Base-by-base conservation (phyloP, 805 yeast species). In the Ogataea trehalophila region DNA sequence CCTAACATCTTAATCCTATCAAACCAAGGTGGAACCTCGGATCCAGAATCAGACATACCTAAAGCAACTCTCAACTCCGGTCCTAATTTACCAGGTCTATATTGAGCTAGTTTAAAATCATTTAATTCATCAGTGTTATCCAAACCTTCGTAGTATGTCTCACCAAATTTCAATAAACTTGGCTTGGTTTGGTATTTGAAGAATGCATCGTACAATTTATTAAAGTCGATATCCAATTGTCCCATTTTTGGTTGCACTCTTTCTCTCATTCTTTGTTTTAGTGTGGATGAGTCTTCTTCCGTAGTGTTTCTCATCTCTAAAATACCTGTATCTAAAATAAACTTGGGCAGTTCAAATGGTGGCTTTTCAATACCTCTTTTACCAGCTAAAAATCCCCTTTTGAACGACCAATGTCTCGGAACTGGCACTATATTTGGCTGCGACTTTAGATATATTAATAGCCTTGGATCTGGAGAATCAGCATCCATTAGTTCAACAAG, bases 241-340 rank as follows among this genome's bases (percentile, higher is more conserved):
- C 95, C 95, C 81, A 89, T 73, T 61, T 87, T 88, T 0, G 97
- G 97, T 63, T 88, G 97, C 0, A 90, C 95, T 44, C 86, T 74
- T 47, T 87, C 92, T 52, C 97, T 74, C 63, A 84, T 84, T 59
- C 77, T 74, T 58, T 87, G 94, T 60, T 85, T 82, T 55, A 89
- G 61, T 1, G 81, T 73, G 14, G 77, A 69, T 17, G 77, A 81
- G 39, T 82, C 82, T 4, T 71, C 76, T 15, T 68, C 66, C 5
- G 70, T 63, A 2, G 81, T 79, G 47, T 80, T 79, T 62, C 97
- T 77, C 95, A 92, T 86, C 46, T 87, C 90, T 52, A 81, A 77
- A 26, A 92, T 90, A 2, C 96, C 96, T 0, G 97, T 91, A 44
- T 81, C 87, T 37, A 70, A 73, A 37, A 94, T 88, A 55, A 79